Evolutionary conservation across 2,329 filamentous ascomycete species (phyloP).

Genomic region (Aureobasidium uvarum): DNA sequence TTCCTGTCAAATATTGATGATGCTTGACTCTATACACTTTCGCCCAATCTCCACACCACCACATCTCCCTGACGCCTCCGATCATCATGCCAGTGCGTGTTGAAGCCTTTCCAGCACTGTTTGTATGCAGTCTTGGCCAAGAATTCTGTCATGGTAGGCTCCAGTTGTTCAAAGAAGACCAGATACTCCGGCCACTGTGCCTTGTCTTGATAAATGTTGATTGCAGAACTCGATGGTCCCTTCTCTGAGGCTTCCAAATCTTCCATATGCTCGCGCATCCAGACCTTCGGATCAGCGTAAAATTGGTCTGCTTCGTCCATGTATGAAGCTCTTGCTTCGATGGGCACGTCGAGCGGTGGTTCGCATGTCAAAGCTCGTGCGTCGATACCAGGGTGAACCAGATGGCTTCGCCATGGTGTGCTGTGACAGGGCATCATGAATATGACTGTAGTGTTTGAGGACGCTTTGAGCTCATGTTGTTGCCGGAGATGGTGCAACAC

Average conservation of each 20-base stretch:
- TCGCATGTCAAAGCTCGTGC: constrained; percentile 90
- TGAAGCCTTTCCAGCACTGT: constrained; percentile 61
- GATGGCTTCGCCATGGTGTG: constrained; percentile 89
- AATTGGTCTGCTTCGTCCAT: constrained; percentile 89
- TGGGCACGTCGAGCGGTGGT: constrained; percentile 70
- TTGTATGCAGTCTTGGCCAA: constrained; percentile 51
- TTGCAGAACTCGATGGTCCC: not conserved
- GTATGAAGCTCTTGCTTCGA: constrained; percentile 64
- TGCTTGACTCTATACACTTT: not conserved
- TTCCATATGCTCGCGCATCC: constrained; percentile 46
- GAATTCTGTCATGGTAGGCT: constrained; percentile 47
- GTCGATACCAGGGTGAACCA: constrained; percentile 69
- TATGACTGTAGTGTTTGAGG: constrained; percentile 55
- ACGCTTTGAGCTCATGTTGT: constrained; percentile 60
- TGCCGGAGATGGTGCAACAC: constrained; percentile 73
- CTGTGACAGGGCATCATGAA: constrained; percentile 97
- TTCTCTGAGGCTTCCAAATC: constrained; percentile 16
- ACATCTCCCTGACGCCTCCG: constrained; percentile 61
- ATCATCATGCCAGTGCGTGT: constrained; percentile 63
- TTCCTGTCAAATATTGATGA: not conserved
- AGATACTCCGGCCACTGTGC: constrained; percentile 48
- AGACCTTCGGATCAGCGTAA: constrained; percentile 61
- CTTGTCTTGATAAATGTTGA: constrained; percentile 28
- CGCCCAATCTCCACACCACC: constrained; percentile 53
- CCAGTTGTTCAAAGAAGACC: constrained; percentile 59